A percentile compares a stretch with the other conserved stretches of the same genome.
phyloP scores from a whole-genome alignment of 192 early-diverging fungal species.

The Phycomyces nitens region DNA sequence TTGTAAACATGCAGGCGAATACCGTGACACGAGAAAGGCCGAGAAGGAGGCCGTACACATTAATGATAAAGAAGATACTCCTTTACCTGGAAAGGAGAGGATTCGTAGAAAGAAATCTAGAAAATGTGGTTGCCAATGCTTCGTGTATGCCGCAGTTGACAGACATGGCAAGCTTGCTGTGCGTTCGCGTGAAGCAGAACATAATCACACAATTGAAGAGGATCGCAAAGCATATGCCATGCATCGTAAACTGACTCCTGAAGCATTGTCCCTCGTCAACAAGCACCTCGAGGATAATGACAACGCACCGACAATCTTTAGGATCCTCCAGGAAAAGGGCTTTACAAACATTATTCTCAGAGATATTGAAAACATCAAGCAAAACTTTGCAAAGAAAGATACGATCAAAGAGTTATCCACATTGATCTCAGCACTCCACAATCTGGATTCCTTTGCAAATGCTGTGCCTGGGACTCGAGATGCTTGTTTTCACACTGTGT shows the following conservation, averaged over 20 bases:
- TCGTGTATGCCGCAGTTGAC: neutral
- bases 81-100: neutral
- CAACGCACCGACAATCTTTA: neutral
- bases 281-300: neutral
- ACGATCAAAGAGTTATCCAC: neutral
- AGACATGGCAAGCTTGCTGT: neutral
- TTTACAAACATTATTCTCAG: constrained; percentile 2
- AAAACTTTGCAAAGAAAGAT: constrained; percentile 2
- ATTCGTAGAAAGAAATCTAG: neutral
- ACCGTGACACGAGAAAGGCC: neutral
- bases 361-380: constrained; percentile 10
- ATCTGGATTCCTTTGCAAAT: no score
- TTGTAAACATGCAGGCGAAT: constrained; percentile 5
- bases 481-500: no score
- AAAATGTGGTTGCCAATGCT: neutral
- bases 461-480: no score
- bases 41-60: neutral
- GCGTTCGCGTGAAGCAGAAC: neutral
- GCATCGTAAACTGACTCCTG: neutral
- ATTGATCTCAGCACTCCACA: no score
- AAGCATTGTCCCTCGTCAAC: neutral
- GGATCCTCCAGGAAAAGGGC: neutral
- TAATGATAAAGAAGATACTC: no score
- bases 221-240: constrained; percentile 6
- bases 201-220: constrained; percentile 6